These are phyloP conservation scores for Babesia divergens DNA, from an alignment of 169 alveolate species.

Conservation along the genomic window DNA sequence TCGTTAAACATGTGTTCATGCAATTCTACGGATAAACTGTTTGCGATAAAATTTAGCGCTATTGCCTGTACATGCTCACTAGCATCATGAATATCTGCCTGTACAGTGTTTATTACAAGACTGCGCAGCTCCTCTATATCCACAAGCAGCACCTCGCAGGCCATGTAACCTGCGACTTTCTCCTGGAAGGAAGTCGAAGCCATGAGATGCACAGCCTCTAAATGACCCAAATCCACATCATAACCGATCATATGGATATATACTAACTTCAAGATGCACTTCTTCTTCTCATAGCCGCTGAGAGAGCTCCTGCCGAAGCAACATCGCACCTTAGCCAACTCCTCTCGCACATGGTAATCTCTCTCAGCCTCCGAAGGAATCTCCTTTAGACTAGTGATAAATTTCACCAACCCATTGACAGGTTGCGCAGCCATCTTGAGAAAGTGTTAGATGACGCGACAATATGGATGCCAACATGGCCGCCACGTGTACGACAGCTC, in stretches of 20 bases:
- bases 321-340: slow-evolving; percentile 90
- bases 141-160: slow-evolving; percentile 83
- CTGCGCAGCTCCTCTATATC: slow-evolving; percentile 77
- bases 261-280: slow-evolving; percentile 91
- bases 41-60: slow-evolving; percentile 80
- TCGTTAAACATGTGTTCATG: slow-evolving; percentile 76
- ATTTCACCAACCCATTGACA: slow-evolving; percentile 80
- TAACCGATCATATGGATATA: slow-evolving; percentile 93
- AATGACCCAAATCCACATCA: slow-evolving; percentile 91
- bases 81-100: slow-evolving; percentile 59
- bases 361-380: slow-evolving; percentile 85
- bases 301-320: slow-evolving; percentile 82
- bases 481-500: no score
- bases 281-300: slow-evolving; percentile 91
- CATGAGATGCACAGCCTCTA: slow-evolving; percentile 87
- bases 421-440: slow-evolving; percentile 49
- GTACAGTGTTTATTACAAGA: slow-evolving; percentile 64
- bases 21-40: slow-evolving; percentile 72
- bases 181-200: slow-evolving; percentile 89
- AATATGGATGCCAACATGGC: no score
- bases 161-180: slow-evolving; percentile 93
- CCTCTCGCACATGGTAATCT: slow-evolving; percentile 87
- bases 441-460: neutral
- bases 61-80: slow-evolving; percentile 73
- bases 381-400: slow-evolving; percentile 85